Percentiles rank a stretch among this genome's conserved stretches.
phyloP scores from a whole-genome alignment of 441 rosid genomes.

The Eutrema salsugineum region DNA sequence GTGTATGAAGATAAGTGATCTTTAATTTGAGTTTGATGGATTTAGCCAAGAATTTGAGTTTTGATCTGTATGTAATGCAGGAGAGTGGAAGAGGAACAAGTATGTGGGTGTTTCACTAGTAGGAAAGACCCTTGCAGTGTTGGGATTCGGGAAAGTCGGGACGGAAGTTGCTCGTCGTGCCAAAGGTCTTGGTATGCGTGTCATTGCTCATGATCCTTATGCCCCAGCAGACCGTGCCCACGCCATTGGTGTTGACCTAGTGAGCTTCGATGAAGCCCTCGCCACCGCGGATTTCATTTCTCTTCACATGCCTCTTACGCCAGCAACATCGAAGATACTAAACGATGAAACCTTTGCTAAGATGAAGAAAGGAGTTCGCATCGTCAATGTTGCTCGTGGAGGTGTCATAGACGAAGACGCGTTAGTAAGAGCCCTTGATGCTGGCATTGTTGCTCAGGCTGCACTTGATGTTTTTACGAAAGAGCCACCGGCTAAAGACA shows the following conservation, averaged over 20 bases:
- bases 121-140: conserved; percentile 84
- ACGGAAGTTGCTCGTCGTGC: conserved; percentile 94
- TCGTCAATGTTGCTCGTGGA: conserved; percentile 92
- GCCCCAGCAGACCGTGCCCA: conserved; percentile 95
- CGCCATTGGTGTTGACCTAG: conserved; percentile 85
- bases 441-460: conserved; percentile 93
- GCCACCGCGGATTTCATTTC: conserved; percentile 86
- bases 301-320: conserved; percentile 93
- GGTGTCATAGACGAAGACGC: conserved; percentile 98
- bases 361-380: conserved; percentile 95
- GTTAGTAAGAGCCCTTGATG: conserved; percentile 78
- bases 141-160: conserved; percentile 99
- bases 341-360: conserved; percentile 81
- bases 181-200: conserved; percentile 96
- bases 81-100: conserved; percentile 91
- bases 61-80: conserved; percentile 33
- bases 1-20: not conserved
- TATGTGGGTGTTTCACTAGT: conserved; percentile 97
- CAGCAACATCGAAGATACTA: conserved; percentile 67
- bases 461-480: conserved; percentile 91
- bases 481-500: conserved; percentile 81
- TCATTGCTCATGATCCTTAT: conserved; percentile 93
- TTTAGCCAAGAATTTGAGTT: not conserved
- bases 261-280: conserved; percentile 76
- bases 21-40: not conserved